Conservation (phyloP, 1,284 basidiomycete species). For the Cryptococcus sp. region DNA sequence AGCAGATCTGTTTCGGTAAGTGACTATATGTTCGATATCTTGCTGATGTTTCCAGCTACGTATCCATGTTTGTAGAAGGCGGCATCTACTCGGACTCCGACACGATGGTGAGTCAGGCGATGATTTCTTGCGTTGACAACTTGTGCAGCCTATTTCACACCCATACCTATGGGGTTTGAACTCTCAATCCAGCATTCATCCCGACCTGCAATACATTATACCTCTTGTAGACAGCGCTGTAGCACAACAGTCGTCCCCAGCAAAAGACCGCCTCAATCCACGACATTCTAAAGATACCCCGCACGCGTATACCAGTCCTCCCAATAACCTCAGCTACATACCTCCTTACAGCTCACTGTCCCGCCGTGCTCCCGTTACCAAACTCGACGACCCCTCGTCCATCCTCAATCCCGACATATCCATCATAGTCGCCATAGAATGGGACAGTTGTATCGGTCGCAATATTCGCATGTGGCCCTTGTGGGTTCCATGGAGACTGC, state of each 20-base stretch:
- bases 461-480: conserved; percentile 15
- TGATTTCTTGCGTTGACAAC: not conserved
- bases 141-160: conserved; percentile 33
- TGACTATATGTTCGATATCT: not conserved
- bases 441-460: conserved; percentile 28
- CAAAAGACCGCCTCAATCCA: conserved; percentile 14
- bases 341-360: conserved; percentile 7
- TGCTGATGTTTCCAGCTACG: conserved; percentile 23
- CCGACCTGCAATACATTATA: conserved; percentile 24
- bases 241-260: not conserved
- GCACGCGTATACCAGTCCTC: conserved; percentile 4
- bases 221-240: conserved; percentile 2
- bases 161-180: conserved; percentile 38
- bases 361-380: conserved; percentile 8
- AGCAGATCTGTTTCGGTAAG: conserved; percentile 39
- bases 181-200: conserved; percentile 23
- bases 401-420: conserved; percentile 37
- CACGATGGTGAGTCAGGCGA: conserved; percentile 27
- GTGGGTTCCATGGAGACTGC: conserved; percentile 17
- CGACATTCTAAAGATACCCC: not conserved
- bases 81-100: conserved; percentile 45
- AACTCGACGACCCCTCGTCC: conserved; percentile 5
- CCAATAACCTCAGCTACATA: not conserved
- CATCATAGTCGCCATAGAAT: conserved; percentile 35
- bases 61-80: conserved; percentile 38